A percentile compares a stretch with the other conserved stretches of the same genome.
Evolutionary conservation across 2,329 filamentous ascomycete species (phyloP).

Genomic region (Monosporascus sp.): DNA sequence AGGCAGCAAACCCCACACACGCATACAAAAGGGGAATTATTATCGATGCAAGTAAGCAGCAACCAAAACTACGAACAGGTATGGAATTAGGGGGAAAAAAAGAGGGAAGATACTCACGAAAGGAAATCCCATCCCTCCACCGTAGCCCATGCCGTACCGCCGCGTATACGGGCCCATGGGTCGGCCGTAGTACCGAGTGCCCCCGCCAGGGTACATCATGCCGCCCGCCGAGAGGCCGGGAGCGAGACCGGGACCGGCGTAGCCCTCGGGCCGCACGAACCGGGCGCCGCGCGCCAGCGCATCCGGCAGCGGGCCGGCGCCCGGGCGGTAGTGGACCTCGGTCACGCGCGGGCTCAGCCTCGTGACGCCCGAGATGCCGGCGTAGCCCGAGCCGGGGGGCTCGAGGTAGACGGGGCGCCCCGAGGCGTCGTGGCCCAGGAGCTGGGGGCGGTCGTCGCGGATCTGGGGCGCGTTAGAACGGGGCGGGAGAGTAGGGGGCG

Average conservation of each 20-base stretch:
- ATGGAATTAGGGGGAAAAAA: no score
- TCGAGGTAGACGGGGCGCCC: conserved; percentile 55
- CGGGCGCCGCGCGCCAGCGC: conserved; percentile 39
- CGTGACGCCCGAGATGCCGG: conserved; percentile 10
- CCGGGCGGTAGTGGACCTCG: conserved; percentile 21
- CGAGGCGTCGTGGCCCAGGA: conserved; percentile 46
- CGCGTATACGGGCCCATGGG: conserved; percentile 42
- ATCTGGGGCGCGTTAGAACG: background rate
- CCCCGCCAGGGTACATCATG: conserved; percentile 34
- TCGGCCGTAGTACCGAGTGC: conserved; percentile 41
- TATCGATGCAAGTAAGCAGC: no score
- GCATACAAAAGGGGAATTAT: no score
- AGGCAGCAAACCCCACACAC: no score
- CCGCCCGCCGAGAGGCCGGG: background rate
- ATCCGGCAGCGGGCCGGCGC: conserved; percentile 12
- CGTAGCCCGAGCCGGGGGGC: conserved; percentile 36
- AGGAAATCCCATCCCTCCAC: conserved; percentile 40
- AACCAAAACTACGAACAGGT: no score
- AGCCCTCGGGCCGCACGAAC: conserved; percentile 29
- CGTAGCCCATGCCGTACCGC: conserved; percentile 36
- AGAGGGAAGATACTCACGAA: conserved; percentile 13
- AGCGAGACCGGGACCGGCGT: conserved; percentile 2
- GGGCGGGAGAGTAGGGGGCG: background rate
- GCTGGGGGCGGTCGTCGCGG: conserved; percentile 50
- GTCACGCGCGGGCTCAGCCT: conserved; percentile 19